These are phyloP conservation scores for Fusarium miscanthi DNA, from an alignment of 2,329 filamentous ascomycete species.

Conservation along the genomic window DNA sequence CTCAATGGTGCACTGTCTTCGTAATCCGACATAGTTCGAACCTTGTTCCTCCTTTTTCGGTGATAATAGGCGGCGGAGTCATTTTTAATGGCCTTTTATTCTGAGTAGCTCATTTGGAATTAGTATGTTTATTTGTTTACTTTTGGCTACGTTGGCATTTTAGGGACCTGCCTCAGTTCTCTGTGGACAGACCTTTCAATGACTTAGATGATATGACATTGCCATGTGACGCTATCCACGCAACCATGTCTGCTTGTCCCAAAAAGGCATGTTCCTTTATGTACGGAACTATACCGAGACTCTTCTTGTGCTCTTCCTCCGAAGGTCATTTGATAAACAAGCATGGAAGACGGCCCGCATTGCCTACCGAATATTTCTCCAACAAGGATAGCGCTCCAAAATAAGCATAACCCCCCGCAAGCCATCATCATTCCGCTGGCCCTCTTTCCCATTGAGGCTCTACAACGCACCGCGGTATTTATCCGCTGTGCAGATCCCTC, in stretches of 20 bases:
- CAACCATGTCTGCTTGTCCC: not conserved
- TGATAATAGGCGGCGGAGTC: not conserved
- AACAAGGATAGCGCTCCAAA: not conserved
- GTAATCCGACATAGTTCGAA: not conserved
- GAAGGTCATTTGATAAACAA: not conserved
- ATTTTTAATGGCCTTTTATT: too few species aligned
- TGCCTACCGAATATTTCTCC: not conserved
- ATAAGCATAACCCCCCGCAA: not conserved
- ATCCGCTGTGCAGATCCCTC: not conserved
- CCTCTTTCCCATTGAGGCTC: not conserved
- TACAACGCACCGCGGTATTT: slow-evolving; percentile 1
- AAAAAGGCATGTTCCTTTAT: not conserved
- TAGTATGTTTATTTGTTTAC: not conserved
- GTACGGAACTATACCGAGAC: not conserved
- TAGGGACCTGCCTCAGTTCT: not conserved
- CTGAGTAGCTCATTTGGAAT: too few species aligned
- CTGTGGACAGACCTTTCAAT: not conserved
- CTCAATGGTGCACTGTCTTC: not conserved
- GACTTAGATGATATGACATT: not conserved
- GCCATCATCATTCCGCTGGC: not conserved
- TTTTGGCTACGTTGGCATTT: not conserved
- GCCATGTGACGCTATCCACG: not conserved
- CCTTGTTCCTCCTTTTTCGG: not conserved
- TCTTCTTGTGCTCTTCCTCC: not conserved
- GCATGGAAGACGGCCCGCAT: not conserved